phyloP scores from a whole-genome alignment of 306 rosid species.

The Dalbergia cochinchinensis region DNA sequence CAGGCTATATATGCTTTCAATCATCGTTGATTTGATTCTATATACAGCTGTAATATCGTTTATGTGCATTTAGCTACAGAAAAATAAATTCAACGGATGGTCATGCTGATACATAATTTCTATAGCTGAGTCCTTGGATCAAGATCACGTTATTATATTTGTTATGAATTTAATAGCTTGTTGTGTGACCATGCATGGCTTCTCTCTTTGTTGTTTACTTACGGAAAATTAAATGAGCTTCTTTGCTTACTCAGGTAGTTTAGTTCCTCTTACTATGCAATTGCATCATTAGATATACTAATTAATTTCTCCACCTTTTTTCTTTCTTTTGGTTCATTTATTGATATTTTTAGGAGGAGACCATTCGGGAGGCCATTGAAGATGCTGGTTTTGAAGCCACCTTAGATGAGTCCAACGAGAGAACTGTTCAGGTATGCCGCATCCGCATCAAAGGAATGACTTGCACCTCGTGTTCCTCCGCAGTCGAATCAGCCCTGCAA shows the following conservation, averaged over 20 bases:
- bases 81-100: not conserved
- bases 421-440: slow-evolving; percentile 62
- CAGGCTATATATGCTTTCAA: too few relatives aligned
- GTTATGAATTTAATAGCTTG: not conserved
- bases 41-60: too few relatives aligned
- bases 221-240: not conserved
- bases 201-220: not conserved
- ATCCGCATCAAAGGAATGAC: slow-evolving; percentile 75
- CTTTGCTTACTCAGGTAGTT: too few relatives aligned
- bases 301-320: not conserved
- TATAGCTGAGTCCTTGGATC: not conserved
- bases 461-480: slow-evolving; percentile 79
- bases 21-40: too few relatives aligned
- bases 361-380: slow-evolving; percentile 65
- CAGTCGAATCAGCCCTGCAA: slow-evolving; percentile 67
- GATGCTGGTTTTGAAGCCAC: slow-evolving; percentile 75
- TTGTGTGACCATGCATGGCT: not conserved
- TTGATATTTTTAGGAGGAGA: slow-evolving; percentile 58
- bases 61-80: too few relatives aligned
- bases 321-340: not conserved
- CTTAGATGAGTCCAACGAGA: slow-evolving; percentile 44
- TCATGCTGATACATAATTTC: not conserved
- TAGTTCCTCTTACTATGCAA: not conserved
- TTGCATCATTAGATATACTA: not conserved
- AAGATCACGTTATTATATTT: not conserved